phyloP scores from a whole-genome alignment of 192 early-diverging fungal species.

The Dissophora globulifera region DNA sequence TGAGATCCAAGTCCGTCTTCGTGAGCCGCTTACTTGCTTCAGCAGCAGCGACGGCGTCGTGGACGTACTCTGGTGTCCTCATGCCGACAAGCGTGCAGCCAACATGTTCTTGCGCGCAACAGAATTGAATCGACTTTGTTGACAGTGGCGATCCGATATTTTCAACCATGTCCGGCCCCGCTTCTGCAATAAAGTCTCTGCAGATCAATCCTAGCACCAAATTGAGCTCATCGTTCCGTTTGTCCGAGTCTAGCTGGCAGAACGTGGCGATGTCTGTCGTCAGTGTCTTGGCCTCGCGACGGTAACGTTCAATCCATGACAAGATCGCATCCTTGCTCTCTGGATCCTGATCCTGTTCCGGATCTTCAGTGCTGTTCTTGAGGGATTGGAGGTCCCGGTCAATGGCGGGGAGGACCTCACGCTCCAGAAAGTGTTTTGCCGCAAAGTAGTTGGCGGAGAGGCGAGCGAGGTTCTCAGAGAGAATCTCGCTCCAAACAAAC shows the following conservation, averaged over 20 bases:
- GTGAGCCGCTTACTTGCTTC: constrained; percentile 37
- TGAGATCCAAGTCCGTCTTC: constrained; percentile 41
- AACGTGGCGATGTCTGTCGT: constrained; percentile 55
- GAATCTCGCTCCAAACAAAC: constrained; percentile 70
- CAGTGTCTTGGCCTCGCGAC: constrained; percentile 35
- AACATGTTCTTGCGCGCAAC: constrained; percentile 55
- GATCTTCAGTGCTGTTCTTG: constrained; percentile 13
- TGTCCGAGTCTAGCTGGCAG: constrained; percentile 60
- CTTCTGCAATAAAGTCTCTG: constrained; percentile 45
- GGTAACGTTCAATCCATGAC: constrained; percentile 59
- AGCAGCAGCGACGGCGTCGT: constrained; percentile 61
- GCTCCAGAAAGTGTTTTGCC: constrained; percentile 67
- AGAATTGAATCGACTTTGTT: constrained; percentile 60
- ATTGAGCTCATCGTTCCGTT: constrained; percentile 66
- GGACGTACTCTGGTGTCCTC: constrained; percentile 66
- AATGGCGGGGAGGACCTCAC: constrained; percentile 65
- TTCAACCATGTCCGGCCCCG: constrained; percentile 18
- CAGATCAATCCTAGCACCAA: constrained; percentile 57
- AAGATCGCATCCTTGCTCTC: constrained; percentile 45
- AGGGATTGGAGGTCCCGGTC: constrained; percentile 61
- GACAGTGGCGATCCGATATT: constrained; percentile 61
- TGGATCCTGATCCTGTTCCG: constrained; percentile 10
- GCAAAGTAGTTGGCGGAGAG: constrained; percentile 73
- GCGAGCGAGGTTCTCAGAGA: constrained; percentile 71
- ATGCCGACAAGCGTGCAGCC: constrained; percentile 74